Evolutionary conservation across 2,329 filamentous ascomycete genomes (phyloP).

Genomic region (Microdochium bolleyi): DNA sequence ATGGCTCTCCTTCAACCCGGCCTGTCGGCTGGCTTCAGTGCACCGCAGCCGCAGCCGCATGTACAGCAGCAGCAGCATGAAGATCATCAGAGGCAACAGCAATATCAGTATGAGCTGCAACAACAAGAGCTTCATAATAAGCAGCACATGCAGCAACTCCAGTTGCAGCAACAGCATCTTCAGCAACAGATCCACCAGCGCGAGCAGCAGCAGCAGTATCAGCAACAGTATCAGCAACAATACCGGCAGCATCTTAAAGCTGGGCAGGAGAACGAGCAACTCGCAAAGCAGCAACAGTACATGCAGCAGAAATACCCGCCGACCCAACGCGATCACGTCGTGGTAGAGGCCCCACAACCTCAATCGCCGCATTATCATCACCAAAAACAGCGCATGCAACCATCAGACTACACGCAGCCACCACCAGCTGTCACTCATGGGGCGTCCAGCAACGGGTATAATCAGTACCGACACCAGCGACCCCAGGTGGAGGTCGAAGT

Average conservation of each 20-base stretch:
- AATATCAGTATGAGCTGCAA: constrained; percentile 5
- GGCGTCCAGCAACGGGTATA: background rate
- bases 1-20: constrained; percentile 1
- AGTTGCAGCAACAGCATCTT: constrained; percentile 5
- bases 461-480: background rate
- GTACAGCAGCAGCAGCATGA: constrained; percentile 8
- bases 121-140: constrained; percentile 1
- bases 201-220: constrained; percentile 8
- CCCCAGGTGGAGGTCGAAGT: background rate
- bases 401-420: background rate
- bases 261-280: background rate
- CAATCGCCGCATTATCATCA: constrained; percentile 3
- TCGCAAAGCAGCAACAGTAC: constrained; percentile 3
- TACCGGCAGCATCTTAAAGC: background rate
- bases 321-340: background rate
- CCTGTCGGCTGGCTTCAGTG: background rate
- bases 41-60: constrained; percentile 8
- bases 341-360: background rate
- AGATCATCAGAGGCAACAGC: constrained; percentile 17
- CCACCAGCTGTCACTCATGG: background rate
- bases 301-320: background rate
- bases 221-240: constrained; percentile 4
- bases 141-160: constrained; percentile 8
- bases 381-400: background rate
- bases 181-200: constrained; percentile 2